Base-by-base conservation (phyloP, 2,329 filamentous ascomycete species). In the Colletotrichum ledebouriae region DNA sequence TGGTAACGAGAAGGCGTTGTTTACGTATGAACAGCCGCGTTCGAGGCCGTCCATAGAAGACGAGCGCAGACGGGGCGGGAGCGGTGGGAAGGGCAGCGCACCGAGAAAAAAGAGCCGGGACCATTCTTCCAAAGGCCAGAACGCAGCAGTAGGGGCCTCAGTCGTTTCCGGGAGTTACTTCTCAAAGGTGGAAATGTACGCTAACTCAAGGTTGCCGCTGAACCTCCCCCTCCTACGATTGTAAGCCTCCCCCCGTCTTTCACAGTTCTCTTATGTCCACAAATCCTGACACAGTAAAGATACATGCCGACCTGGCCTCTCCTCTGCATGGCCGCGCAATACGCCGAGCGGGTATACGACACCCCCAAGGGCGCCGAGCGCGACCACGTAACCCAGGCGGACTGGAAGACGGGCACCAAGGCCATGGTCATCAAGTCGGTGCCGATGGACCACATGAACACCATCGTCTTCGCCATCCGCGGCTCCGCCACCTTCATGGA, bases 361-460 rank as follows among this genome's bases (percentile, higher is more conserved):
- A 85, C 86, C 41, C 89, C 92, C 0, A 80, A 81, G 0, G 86
- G 86, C 1, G 81, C 84, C 22, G 91, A 94, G 77, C 84, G 85
- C 12, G 88, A 92, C 72, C 91, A 92, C 72, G 85, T 96, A 41
- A 85, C 37, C 37, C 11, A 89, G 41, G 88, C 92, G 3, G 89
- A 94, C 76, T 92, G 90, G 86, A 84, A 85, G 20, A 84, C 86
- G 3, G 92, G 92, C n/a, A 92, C 92, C 1, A 95, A 94, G 76
- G 91, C 93, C 25, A 95, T 95, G 90, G 89, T 92, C 15, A 90
- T 97, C 75, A 95, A 94, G 75, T 93, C 91, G 0, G 85, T 94
- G 0, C 89, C 92, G 1, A 88, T 94, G 76, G 93, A 96, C 74
- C 85, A 93, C 73, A 89, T 90, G 81, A 89, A 92, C 75, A 90